Evolutionary conservation across 257 asterid genomes (phyloP), one percentile per base, ranked within the genome.

Genomic region (Solanum medicagineum): DNA sequence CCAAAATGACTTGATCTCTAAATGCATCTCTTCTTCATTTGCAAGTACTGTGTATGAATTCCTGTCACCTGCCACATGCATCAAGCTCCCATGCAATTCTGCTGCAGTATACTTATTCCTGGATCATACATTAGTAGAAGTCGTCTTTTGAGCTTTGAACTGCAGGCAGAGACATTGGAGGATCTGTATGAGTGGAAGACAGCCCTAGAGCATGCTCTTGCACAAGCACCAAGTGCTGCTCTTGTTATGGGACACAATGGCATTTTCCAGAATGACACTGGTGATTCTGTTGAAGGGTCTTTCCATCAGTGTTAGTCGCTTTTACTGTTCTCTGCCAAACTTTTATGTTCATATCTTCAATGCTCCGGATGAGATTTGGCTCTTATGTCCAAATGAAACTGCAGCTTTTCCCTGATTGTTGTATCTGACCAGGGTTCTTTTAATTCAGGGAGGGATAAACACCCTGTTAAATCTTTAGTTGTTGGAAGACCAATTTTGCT

Each of bases 161-260:
- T 68, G 69, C 89, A 95, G 99, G 95, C 98, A 47, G 98, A 95
- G 93, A 91, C 97, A 53, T 91, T 92, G 56, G 98, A 94, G 89
- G 98, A 95, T 90, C 93, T 95, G 90, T 94, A 89, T 79, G 98
- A 93, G 92, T 95, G 99, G 99, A 95, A 95, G 92, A 91, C 95
- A 49, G 97, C 97, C 81, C 98, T 95, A 60, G 99, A 95, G 84
- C 92, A 90, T 84, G 99, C 99, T 89, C 97, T 95, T 88, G 93
- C 93, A 45, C 98, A 94, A 90, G 98, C 98, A 81, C 98, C 98
- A 71, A 94, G 91, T 91, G 98, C 95, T 89, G 98, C 96, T 62
- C 96, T 95, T 89, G 97, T 95, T 88, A 93, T 94, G 97, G 98
- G 99, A 84, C 97, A 94, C 86, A 95, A 95, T 89, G 98, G 97